Evolutionary conservation across 495 filamentous ascomycete species (phyloP), one percentile per base, ranked within the genome.

Genomic region (Ascobolus immersus): DNA sequence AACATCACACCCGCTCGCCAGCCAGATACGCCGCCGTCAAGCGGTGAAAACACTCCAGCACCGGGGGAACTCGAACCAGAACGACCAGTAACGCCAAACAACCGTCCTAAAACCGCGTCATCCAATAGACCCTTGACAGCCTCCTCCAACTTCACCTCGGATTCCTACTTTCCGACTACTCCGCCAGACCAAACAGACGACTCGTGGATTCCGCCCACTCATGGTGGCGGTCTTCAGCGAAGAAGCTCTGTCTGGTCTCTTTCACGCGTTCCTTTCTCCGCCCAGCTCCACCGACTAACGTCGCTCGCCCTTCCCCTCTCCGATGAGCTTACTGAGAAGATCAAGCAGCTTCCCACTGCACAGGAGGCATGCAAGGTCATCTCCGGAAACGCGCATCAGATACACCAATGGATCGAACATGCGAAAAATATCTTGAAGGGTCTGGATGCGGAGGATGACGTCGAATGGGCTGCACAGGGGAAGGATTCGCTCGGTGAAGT

Each of bases 391-490:
- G 79, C 84, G 15, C 75, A 82, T 34, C 79, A 92, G 52, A 94
- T 96, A 32, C 67, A 71, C 28, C 69, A 69, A 35, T 94, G 86
- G 86, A 82, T 93, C 38, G 62, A 64, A 39, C 90, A 90, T 48
- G 81, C 86, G 1, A 72, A 68, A 0, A 77, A 86, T 37, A 79
- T 92, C 7, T 64, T 96, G 17, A 65, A 58, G 35, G 77, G 79
- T 0, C 54, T 94, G 15, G 77, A 92, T 50, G 73, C 79, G 10
- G 82, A 93, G 39, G 86, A 96, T 53, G 84, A 96, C 44, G 77
- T 93, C 14, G 81, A 92, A 46, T 96, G 86, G 86, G 81, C 86
- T 10, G 84, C 84, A 10, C 81, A 80, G 10, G 86, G 74, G 31
- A 66, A 80, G 39, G 81, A 92, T 46, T 46, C 44, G 4, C 59